phyloP scores from a whole-genome alignment of 257 asterid species.

The Solanum gandarillasii region DNA sequence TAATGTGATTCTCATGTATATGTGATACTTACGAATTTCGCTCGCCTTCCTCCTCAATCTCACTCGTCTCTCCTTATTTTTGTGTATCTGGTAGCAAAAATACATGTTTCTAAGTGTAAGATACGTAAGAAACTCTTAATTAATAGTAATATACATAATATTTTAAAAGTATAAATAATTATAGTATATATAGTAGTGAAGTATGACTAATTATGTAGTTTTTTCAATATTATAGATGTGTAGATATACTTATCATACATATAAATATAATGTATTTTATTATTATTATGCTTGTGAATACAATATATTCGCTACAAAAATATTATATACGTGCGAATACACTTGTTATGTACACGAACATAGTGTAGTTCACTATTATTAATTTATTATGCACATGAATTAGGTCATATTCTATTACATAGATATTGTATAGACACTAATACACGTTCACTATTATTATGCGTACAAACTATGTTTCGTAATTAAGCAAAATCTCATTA shows the following conservation, averaged over 20 bases:
- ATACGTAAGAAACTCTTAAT: too few relatives aligned
- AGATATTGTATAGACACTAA: neutral
- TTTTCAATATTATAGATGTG: neutral
- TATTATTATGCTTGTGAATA: neutral
- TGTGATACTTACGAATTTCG: too few relatives aligned
- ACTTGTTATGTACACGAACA: neutral
- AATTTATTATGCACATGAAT: too few relatives aligned
- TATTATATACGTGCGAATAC: neutral
- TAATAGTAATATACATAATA: too few relatives aligned
- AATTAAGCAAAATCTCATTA: neutral
- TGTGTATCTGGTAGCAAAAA: neutral
- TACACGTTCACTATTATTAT: neutral
- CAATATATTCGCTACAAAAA: neutral
- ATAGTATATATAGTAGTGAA: too few relatives aligned
- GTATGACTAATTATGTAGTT: neutral
- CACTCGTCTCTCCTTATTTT: too few relatives aligned
- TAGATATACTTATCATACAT: neutral
- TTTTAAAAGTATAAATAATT: too few relatives aligned
- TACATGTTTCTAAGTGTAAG: neutral
- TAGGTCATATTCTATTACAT: neutral
- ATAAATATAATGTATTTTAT: neutral
- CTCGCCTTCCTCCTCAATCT: neutral
- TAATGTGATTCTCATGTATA: too few relatives aligned
- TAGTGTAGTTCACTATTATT: neutral
- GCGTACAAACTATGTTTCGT: neutral